Evolutionary conservation across 768 basidiomycete species (phyloP), one percentile per base, ranked within the genome.

Genomic region (Termitomyces sp.): DNA sequence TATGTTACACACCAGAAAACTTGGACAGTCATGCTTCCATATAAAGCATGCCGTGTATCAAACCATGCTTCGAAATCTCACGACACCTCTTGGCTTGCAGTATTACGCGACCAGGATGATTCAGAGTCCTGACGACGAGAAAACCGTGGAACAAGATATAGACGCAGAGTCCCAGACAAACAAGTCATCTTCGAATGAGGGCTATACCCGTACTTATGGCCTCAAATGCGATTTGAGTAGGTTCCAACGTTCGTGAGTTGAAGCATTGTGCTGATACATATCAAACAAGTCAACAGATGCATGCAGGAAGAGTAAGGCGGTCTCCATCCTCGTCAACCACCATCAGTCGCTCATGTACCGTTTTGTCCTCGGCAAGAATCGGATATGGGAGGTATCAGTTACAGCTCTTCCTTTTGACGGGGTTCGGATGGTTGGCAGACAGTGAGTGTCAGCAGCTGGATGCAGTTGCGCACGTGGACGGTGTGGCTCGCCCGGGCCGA

Each of bases 321-420:
- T 43, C 36, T n/a, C n/a, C 38, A 29, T 27, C 13, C 10, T 29
- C 29, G 29, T 9, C 29, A 29, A 32, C 31, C 25, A 40, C 47
- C 18, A 51, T 20, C 33, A 36, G 1, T 25, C n/a, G 3, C 33
- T 25, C 10, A 48, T 36, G 10, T 25, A 22, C 7, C 11, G 29
- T 49, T 50, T 58, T 18, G 13, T 11, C 29, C 23, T 9, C 33
- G 11, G 44, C 5, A 60, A 79, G 78, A 54, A 77, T 80, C 44
- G 78, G 79, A 46, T 80, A 76, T 39, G 79, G 79, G 13, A 71
- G 69, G 39, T 81, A 80, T 65, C 79, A 81, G 52, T 63, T 68
- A 50, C 74, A 80, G 58, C 70, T 81, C 29, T 79, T 81, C 60
- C 18, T 71, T 23, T 65, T 81, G 15, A 69, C 75, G 48, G 79